These are phyloP conservation scores for Rachicladosporium sp. DNA, from an alignment of 2,329 filamentous ascomycete species.

Conservation along the genomic window DNA sequence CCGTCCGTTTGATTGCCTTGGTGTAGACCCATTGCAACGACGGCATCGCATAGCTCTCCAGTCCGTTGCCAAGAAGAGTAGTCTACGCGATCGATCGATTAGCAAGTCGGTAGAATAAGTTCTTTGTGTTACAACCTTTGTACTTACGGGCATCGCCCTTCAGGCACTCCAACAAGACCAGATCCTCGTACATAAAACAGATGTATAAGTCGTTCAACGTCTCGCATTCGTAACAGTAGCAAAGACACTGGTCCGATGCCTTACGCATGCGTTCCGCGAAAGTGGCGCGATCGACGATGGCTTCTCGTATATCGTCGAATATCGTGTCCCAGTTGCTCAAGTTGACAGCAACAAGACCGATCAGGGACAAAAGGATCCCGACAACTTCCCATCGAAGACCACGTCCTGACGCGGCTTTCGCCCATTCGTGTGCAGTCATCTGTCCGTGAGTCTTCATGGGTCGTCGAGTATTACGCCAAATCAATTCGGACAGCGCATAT, in stretches of 20 bases:
- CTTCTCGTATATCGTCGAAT: slow-evolving; percentile 35
- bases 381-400: slow-evolving; percentile 33
- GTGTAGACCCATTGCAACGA: slow-evolving; percentile 24
- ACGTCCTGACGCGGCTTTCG: slow-evolving; percentile 25
- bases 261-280: slow-evolving; percentile 34
- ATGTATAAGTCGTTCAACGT: slow-evolving; percentile 23
- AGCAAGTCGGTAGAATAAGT: too few relatives aligned
- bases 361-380: slow-evolving; percentile 27
- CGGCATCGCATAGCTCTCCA: slow-evolving; percentile 22
- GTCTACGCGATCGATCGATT: slow-evolving; percentile 5
- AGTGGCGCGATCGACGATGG: slow-evolving; percentile 32
- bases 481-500: slow-evolving; percentile 26
- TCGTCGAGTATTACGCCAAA: slow-evolving; percentile 31
- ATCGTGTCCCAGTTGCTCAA: slow-evolving; percentile 23
- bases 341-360: slow-evolving; percentile 25
- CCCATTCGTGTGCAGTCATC: slow-evolving; percentile 29
- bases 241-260: slow-evolving; percentile 21
- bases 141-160: slow-evolving; percentile 18
- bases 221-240: slow-evolving; percentile 24
- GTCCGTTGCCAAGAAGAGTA: slow-evolving; percentile 23
- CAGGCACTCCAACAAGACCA: slow-evolving; percentile 20
- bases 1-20: slow-evolving; percentile 20
- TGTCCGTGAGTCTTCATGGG: slow-evolving; percentile 25
- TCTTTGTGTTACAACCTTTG: neutral
- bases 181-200: slow-evolving; percentile 22